These are phyloP conservation scores for Eucalyptus leucophloia DNA, from an alignment of 345 rosid species.

Conservation along the genomic window DNA sequence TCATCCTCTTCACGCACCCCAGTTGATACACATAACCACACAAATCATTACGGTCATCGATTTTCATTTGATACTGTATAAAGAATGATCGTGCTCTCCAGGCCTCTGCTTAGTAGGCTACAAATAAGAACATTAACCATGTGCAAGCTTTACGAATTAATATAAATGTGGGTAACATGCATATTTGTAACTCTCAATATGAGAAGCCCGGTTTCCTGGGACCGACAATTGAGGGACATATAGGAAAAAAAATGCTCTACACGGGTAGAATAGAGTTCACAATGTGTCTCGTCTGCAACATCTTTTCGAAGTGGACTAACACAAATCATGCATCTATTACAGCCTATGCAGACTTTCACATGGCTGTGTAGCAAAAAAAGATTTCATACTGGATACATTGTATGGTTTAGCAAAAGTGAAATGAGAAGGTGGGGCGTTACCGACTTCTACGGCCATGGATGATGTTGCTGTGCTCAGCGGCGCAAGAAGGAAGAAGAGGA, in stretches of 20 bases:
- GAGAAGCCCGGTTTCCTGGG: background rate
- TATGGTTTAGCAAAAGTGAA: background rate
- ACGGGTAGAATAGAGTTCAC: background rate
- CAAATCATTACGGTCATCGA: background rate
- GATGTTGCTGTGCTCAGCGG: background rate
- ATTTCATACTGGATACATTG: background rate
- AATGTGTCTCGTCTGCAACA: background rate
- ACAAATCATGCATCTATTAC: background rate
- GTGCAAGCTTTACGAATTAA: background rate
- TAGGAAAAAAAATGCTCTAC: background rate
- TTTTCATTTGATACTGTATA: background rate
- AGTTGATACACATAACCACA: background rate
- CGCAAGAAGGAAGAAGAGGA: background rate
- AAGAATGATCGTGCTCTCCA: background rate
- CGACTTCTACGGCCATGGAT: slow-evolving; percentile 19
- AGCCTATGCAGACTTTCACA: background rate
- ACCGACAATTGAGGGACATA: too few species aligned
- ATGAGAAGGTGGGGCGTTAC: background rate
- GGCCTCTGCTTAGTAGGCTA: background rate
- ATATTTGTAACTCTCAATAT: background rate
- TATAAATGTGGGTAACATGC: background rate
- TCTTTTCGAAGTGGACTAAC: background rate
- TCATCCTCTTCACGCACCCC: slow-evolving; percentile 30
- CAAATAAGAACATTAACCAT: rapidly evolving
- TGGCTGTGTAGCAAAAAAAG: background rate